A percentile compares a stretch with the other conserved stretches of the same genome.
Conservation (phyloP, 2,329 filamentous ascomycete genomes). For the Scedosporium aurantiacum region DNA sequence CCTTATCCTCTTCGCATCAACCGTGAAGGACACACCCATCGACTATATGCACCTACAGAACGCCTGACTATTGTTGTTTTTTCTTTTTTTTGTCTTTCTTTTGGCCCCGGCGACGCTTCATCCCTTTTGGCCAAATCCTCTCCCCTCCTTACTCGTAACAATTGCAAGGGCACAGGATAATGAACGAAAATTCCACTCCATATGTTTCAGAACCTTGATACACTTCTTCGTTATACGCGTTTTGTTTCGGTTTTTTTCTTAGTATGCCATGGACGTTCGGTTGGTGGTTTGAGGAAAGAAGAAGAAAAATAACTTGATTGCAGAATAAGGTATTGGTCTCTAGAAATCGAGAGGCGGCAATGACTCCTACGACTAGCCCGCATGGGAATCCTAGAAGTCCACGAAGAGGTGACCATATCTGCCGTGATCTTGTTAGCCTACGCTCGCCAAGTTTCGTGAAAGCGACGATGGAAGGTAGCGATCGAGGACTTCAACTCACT, state of each 20-base stretch:
- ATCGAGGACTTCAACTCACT: slow-evolving; percentile 50
- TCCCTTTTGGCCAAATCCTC: too few relatives aligned
- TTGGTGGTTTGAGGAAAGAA: background rate
- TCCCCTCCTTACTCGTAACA: background rate
- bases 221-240: background rate
- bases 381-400: slow-evolving; percentile 50
- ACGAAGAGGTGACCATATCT: slow-evolving; percentile 66
- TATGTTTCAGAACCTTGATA: background rate
- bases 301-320: background rate
- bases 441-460: background rate
- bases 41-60: too few relatives aligned
- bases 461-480: slow-evolving; percentile 6
- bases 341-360: background rate
- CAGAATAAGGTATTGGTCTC: background rate
- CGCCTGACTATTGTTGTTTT: too few relatives aligned
- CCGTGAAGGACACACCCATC: too few relatives aligned
- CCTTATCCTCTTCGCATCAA: too few relatives aligned
- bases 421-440: slow-evolving; percentile 2
- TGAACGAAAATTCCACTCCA: background rate
- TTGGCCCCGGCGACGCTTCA: too few relatives aligned
- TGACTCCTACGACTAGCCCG: background rate
- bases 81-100: too few relatives aligned
- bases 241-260: background rate
- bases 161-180: background rate
- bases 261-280: background rate